Evolutionary conservation across 2,329 filamentous ascomycete species (phyloP).

Genomic region (Exophiala mesophila): DNA sequence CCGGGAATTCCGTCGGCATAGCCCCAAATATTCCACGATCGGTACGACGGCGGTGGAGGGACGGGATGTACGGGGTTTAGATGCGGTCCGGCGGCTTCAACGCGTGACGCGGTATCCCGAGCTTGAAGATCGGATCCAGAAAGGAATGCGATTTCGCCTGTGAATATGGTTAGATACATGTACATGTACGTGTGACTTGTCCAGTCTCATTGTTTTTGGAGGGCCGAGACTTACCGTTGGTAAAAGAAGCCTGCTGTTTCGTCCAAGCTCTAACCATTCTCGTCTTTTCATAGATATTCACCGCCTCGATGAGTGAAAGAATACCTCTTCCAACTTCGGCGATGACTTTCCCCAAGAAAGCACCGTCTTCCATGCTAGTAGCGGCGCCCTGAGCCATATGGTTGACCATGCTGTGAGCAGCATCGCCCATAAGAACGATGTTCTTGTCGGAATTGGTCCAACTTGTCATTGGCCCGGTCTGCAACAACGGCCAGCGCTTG

Average conservation of each 20-base stretch:
- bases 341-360: constrained; percentile 37
- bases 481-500: constrained; percentile 41
- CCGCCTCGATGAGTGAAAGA: constrained; percentile 33
- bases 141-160: background rate
- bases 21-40: constrained; percentile 1
- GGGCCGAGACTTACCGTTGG: background rate
- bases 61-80: background rate
- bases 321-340: constrained; percentile 33
- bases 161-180: too few species aligned
- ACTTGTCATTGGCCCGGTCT: constrained; percentile 38
- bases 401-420: constrained; percentile 39
- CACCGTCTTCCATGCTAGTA: constrained; percentile 44
- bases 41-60: background rate
- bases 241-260: constrained; percentile 39
- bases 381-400: constrained; percentile 43
- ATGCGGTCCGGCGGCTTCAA: background rate
- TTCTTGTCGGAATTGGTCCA: constrained; percentile 42
- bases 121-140: background rate
- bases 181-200: too few species aligned
- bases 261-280: constrained; percentile 40
- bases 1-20: constrained; percentile 1
- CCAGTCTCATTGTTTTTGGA: too few species aligned
- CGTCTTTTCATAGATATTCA: constrained; percentile 38
- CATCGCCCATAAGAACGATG: constrained; percentile 40
- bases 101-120: background rate